Base-by-base conservation (phyloP, 371 early-diverging fungal species). In the Dinochytrium kinnereticum region DNA sequence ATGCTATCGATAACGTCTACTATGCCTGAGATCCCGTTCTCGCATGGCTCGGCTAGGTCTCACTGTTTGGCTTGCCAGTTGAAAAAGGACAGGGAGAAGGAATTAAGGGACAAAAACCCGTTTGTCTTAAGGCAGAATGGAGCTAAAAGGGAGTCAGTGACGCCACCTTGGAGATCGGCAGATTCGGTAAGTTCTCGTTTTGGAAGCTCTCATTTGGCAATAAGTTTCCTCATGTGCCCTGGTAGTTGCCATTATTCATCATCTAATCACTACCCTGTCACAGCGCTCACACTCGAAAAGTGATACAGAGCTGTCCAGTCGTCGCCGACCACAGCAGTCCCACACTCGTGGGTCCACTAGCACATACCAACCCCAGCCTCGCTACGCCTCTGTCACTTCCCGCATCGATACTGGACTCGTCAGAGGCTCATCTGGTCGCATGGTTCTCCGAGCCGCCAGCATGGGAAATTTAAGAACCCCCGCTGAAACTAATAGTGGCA, bases 231-330 rank as follows among this genome's bases (percentile, higher is more conserved):
- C n/a, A n/a, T n/a, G n/a, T n/a, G n/a, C n/a, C n/a, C n/a, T n/a
- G n/a, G n/a, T n/a, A 57, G 26, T 10, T 10, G 5, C 31, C 57
- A 13, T 57, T 24, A 7, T 7, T 19, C 44, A 44, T 44, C 19
- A 19, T 57, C 10, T 30, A 15, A n/a, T 30, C 24, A 57, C 7
- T 10, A 57, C 36, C 64, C 10, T 13, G 36, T 13, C 10, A 19
- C 64, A 30, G 36, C 64, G 64, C 64, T 64, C 30, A 7, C 64
- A 34, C 64, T 64, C 64, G 7, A 64, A 64, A 64, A 31, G 33
- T 33, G 64, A 64, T 36, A 33, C 64, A 13, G 64, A 64, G 36
- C 64, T 64, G 33, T 13, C 64, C 64, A 2, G 13, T 13, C 64
- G 57, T 55, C 57, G 57, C 19, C 44, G 19, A 44, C 13, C 44